Evolutionary conservation across 257 asterid genomes (phyloP).

Genomic region (Solanum pennellii): DNA sequence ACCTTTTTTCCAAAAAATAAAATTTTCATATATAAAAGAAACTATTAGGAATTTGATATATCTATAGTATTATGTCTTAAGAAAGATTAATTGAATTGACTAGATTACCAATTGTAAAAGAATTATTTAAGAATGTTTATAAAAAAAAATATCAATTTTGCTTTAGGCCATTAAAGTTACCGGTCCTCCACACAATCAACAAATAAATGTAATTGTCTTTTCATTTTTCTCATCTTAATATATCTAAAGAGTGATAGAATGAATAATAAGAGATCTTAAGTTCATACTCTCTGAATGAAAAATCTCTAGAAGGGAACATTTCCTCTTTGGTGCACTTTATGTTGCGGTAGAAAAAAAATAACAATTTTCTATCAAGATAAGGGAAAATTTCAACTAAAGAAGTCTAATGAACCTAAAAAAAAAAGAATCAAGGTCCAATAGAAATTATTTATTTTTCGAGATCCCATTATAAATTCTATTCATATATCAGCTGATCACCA

Average conservation of each 20-base stretch:
- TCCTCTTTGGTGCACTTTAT: background rate
- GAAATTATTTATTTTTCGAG: too few species aligned
- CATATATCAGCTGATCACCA: accelerated
- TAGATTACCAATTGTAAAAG: background rate
- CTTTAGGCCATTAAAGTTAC: background rate
- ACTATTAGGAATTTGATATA: background rate
- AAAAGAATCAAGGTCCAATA: too few species aligned
- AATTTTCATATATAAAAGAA: too few species aligned
- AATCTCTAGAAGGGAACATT: background rate
- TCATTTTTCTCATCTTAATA: background rate
- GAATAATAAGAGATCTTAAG: background rate
- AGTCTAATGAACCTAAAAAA: too few species aligned
- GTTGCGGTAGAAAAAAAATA: too few species aligned
- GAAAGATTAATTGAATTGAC: background rate
- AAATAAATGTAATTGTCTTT: background rate
- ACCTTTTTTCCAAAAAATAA: too few species aligned
- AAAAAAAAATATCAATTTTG: too few species aligned
- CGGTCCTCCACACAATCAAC: background rate
- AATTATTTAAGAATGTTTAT: too few species aligned
- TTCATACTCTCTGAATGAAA: background rate
- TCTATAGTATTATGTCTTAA: background rate
- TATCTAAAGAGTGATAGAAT: background rate
- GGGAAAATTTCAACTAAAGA: too few species aligned
- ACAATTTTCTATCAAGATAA: too few species aligned
- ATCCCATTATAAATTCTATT: too few species aligned